These are phyloP conservation scores for Magnolia sinica DNA, from an alignment of 164 flowering plant genomes.

Conservation along the genomic window DNA sequence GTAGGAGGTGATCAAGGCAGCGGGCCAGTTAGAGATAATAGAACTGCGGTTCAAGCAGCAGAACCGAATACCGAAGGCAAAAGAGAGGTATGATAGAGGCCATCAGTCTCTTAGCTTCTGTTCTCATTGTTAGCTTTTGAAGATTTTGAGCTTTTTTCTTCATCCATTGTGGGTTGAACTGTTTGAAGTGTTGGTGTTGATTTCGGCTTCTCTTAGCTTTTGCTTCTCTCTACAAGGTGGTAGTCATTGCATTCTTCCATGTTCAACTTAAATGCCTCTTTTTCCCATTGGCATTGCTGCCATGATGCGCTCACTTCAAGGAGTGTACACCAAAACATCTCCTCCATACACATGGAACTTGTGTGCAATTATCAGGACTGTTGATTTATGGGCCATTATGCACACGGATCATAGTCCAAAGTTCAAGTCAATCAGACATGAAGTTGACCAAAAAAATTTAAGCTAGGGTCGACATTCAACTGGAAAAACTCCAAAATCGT, in stretches of 20 bases:
- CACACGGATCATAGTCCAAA: too few species aligned
- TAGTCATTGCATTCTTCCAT: background rate
- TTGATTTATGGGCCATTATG: too few species aligned
- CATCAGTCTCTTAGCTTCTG: background rate
- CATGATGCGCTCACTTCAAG: background rate
- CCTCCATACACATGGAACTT: too few species aligned
- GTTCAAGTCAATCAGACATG: too few species aligned
- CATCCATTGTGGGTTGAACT: background rate
- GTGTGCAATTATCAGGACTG: too few species aligned
- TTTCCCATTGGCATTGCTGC: background rate
- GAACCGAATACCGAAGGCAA: constrained; percentile 39
- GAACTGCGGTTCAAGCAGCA: constrained; percentile 29
- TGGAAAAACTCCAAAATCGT: too few species aligned
- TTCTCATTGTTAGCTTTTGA: constrained; percentile 5
- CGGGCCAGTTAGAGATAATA: constrained; percentile 25
- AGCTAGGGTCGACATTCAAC: too few species aligned
- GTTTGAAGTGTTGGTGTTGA: background rate
- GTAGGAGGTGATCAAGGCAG: constrained; percentile 36
- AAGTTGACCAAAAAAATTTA: too few species aligned
- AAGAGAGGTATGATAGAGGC: constrained; percentile 26
- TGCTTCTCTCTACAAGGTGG: background rate
- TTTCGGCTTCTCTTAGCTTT: background rate
- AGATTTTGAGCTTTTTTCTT: background rate
- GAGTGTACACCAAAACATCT: too few species aligned
- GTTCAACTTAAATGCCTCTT: background rate